These are phyloP conservation scores for Aspergillus sp. DNA, from an alignment of 2,329 filamentous ascomycete species.

Conservation along the genomic window DNA sequence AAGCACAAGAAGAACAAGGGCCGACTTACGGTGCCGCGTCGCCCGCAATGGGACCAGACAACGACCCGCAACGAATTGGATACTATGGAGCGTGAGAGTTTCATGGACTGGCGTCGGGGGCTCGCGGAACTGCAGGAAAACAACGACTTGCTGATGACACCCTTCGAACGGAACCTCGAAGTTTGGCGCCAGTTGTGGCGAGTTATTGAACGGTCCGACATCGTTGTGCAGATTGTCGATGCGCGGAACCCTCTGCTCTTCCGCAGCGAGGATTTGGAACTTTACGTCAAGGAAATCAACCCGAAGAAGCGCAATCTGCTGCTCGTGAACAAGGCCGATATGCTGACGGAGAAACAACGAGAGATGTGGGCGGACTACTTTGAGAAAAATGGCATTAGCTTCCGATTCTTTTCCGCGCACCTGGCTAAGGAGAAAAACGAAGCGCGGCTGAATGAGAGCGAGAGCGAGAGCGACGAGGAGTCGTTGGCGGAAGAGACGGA, in stretches of 20 bases:
- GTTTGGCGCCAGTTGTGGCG: slow-evolving; percentile 98
- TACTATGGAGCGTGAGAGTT: slow-evolving; percentile 73
- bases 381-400: slow-evolving; percentile 77
- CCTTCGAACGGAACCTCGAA: slow-evolving; percentile 95
- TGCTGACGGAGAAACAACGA: slow-evolving; percentile 90
- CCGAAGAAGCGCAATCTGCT: slow-evolving; percentile 86
- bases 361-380: slow-evolving; percentile 86
- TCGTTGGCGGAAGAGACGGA: slow-evolving; percentile 8
- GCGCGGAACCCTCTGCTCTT: slow-evolving; percentile 93
- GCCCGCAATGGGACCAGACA: slow-evolving; percentile 83
- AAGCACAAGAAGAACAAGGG: slow-evolving; percentile 83
- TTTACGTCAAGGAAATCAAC: slow-evolving; percentile 92
- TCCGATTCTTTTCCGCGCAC: slow-evolving; percentile 94
- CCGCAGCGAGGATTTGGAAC: slow-evolving; percentile 88
- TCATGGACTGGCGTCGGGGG: slow-evolving; percentile 86
- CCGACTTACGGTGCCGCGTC: slow-evolving; percentile 82
- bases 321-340: slow-evolving; percentile 97
- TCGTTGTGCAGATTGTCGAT: slow-evolving; percentile 98
- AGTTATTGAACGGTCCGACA: slow-evolving; percentile 93
- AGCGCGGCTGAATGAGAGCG: slow-evolving; percentile 62
- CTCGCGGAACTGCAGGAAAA: slow-evolving; percentile 92
- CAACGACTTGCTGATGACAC: slow-evolving; percentile 93
- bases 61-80: slow-evolving; percentile 87
- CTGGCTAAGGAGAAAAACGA: slow-evolving; percentile 90
- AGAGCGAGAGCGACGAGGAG: slow-evolving; percentile 34